These are phyloP conservation scores for Chlamydomonas incerta DNA, from an alignment of 139 green algal species.

Conservation along the genomic window DNA sequence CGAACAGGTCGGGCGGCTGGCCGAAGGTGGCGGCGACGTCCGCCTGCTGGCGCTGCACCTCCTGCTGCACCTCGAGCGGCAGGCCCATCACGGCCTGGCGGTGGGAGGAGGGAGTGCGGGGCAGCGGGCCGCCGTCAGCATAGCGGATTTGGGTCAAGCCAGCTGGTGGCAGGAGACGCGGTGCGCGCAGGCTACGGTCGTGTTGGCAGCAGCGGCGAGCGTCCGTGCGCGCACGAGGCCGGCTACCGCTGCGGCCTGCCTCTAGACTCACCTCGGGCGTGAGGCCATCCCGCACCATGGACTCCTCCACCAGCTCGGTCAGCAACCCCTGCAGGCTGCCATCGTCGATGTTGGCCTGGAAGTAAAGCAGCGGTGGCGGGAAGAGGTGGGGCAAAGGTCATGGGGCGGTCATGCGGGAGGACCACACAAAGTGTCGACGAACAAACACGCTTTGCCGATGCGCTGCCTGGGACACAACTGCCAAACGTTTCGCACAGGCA, in stretches of 20 bases:
- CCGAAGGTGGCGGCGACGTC: neutral
- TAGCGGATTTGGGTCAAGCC: too few relatives aligned
- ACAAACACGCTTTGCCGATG: too few relatives aligned
- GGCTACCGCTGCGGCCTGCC: neutral
- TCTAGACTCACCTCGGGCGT: neutral
- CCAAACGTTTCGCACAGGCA: too few relatives aligned
- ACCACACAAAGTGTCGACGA: too few relatives aligned
- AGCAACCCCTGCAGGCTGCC: conserved; percentile 9
- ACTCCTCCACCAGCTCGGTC: neutral
- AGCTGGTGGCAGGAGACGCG: too few relatives aligned
- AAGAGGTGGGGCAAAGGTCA: neutral
- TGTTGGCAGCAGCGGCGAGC: too few relatives aligned
- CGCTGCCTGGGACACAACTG: too few relatives aligned
- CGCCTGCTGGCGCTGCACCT: neutral
- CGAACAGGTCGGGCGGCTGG: neutral
- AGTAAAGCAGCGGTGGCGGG: neutral
- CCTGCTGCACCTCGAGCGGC: neutral
- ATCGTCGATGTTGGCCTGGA: conserved; percentile 11
- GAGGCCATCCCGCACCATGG: conserved; percentile 38
- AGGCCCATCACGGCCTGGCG: neutral
- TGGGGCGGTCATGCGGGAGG: too few relatives aligned
- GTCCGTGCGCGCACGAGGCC: too few relatives aligned
- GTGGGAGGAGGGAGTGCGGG: neutral
- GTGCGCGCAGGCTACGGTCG: too few relatives aligned
- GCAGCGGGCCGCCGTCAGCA: neutral